Conservation (phyloP, 495 filamentous ascomycete genomes). For the Platismatia glauca region DNA sequence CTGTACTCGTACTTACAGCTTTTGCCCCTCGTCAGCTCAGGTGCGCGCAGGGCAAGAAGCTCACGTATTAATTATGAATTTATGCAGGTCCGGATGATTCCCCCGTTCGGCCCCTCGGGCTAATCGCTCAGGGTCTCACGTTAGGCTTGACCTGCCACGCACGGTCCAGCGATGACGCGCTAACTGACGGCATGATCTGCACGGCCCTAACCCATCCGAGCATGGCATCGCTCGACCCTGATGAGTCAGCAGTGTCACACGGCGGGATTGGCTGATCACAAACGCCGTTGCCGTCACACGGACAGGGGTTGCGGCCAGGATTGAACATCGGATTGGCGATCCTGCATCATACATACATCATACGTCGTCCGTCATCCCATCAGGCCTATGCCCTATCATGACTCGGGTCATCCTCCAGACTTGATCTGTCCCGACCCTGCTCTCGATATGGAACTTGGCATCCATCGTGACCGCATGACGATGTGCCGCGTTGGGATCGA, state of each 20-base stretch:
- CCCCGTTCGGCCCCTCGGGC: too few species aligned
- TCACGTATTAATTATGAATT: too few species aligned
- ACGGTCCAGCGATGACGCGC: neutral
- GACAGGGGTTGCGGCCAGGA: too few species aligned
- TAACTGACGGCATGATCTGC: neutral
- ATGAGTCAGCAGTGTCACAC: neutral
- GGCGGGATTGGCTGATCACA: neutral
- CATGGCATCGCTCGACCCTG: neutral
- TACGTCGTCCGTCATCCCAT: neutral
- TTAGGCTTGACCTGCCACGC: neutral
- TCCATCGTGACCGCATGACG: too few species aligned
- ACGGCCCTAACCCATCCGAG: neutral
- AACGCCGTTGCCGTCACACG: neutral
- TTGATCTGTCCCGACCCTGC: too few species aligned
- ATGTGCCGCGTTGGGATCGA: too few species aligned
- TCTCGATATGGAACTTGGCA: too few species aligned
- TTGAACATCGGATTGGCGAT: neutral
- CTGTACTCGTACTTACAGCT: too few species aligned
- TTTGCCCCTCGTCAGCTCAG: too few species aligned
- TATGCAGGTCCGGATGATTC: neutral
- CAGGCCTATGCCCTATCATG: too few species aligned
- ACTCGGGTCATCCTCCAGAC: neutral
- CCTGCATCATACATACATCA: neutral
- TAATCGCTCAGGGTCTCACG: neutral
- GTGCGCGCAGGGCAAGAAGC: neutral